A percentile compares a stretch with the other conserved stretches of the same genome.
Evolutionary conservation across 1,284 basidiomycete genomes (phyloP).

Genomic region (Abortiporus biennis): DNA sequence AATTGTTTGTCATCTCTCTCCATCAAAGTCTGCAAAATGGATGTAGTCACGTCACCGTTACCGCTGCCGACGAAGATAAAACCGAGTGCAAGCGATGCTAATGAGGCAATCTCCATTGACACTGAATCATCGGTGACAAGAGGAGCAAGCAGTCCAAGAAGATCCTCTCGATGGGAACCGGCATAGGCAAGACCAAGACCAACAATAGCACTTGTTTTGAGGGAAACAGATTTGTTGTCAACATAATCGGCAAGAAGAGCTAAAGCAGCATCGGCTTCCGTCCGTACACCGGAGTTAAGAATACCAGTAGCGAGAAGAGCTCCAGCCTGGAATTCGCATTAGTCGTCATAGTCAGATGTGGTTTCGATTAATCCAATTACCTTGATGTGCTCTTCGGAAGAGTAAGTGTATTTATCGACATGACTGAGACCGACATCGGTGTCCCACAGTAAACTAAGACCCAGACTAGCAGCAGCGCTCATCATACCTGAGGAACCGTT

Average conservation of each 20-base stretch:
- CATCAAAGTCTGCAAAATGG: conserved; percentile 93
- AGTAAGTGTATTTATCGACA: conserved; percentile 98
- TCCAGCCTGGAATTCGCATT: conserved; percentile 55
- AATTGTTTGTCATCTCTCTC: conserved; percentile 74
- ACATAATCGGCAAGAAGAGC: conserved; percentile 91
- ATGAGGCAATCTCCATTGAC: conserved; percentile 86
- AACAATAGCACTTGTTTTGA: conserved; percentile 87
- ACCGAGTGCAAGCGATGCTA: conserved; percentile 86
- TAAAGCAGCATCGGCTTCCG: conserved; percentile 91
- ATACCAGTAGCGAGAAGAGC: conserved; percentile 95
- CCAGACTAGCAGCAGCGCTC: conserved; percentile 92
- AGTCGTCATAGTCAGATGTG: neutral
- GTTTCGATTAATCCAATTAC: conserved; percentile 24
- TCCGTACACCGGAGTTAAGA: conserved; percentile 84
- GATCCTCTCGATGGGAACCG: conserved; percentile 87
- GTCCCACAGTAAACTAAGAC: conserved; percentile 94
- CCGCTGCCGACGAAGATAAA: conserved; percentile 96
- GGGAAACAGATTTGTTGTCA: conserved; percentile 78
- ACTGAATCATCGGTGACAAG: conserved; percentile 75
- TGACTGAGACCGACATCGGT: conserved; percentile 92
- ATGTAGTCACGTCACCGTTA: conserved; percentile 88
- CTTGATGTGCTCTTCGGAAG: conserved; percentile 95
- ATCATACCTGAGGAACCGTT: conserved; percentile 77
- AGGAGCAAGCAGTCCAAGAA: conserved; percentile 76
- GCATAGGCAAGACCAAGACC: conserved; percentile 93